These are phyloP conservation scores for Xerocomellus amylosporus DNA, from an alignment of 768 basidiomycete species.

Conservation along the genomic window DNA sequence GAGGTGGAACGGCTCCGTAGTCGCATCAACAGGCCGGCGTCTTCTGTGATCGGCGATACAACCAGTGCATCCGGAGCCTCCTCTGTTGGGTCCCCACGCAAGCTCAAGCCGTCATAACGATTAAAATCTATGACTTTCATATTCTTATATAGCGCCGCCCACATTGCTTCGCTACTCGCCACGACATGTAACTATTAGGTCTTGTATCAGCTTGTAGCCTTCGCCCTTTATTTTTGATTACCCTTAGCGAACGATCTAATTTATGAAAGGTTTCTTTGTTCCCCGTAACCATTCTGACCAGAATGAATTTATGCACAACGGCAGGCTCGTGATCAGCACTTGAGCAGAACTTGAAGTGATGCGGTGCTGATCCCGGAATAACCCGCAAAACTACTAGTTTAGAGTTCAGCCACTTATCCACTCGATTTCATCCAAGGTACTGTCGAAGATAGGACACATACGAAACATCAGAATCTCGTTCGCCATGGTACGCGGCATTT, in stretches of 20 bases:
- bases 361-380: slow-evolving; percentile 11
- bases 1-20: slow-evolving; percentile 69
- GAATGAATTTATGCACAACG: too few relatives aligned
- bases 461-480: slow-evolving; percentile 13
- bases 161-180: not conserved
- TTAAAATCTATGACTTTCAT: not conserved
- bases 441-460: not conserved
- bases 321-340: too few relatives aligned
- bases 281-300: not conserved
- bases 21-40: slow-evolving; percentile 58
- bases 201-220: slow-evolving; percentile 23
- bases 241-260: not conserved
- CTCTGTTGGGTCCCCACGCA: slow-evolving; percentile 31
- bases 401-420: slow-evolving; percentile 33
- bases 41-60: slow-evolving; percentile 32
- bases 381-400: slow-evolving; percentile 30
- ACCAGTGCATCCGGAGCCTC: slow-evolving; percentile 20
- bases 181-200: slow-evolving; percentile 17
- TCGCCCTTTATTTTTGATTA: not conserved
- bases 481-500: slow-evolving; percentile 28
- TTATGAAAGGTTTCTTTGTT: not conserved
- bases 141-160: not conserved
- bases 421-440: not conserved
- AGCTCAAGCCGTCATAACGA: slow-evolving; percentile 20
- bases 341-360: too few relatives aligned